phyloP scores from a whole-genome alignment of 352 stramenopile genomes.

The Phytophthora megakarya region DNA sequence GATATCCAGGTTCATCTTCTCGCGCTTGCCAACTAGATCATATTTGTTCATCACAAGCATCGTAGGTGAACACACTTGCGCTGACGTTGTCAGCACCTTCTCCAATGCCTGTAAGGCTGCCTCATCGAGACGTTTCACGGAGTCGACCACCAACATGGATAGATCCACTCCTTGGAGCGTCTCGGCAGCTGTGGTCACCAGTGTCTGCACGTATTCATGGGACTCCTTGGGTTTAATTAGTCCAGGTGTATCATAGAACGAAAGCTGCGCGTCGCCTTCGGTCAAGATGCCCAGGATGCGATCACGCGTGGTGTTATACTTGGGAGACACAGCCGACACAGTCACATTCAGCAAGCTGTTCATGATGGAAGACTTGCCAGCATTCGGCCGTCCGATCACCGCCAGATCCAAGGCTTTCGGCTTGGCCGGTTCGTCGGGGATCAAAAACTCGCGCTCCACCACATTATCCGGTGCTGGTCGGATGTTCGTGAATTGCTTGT shows the following conservation, averaged over 20 bases:
- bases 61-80: constrained; percentile 72
- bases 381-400: constrained; percentile 87
- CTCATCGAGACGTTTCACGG: constrained; percentile 84
- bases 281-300: constrained; percentile 81
- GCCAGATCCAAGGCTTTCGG: constrained; percentile 75
- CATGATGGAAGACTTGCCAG: constrained; percentile 88
- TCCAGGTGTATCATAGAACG: constrained; percentile 87
- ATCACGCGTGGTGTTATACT: constrained; percentile 90
- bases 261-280: constrained; percentile 72
- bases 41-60: constrained; percentile 91
- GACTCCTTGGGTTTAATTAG: constrained; percentile 89
- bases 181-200: constrained; percentile 79
- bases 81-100: constrained; percentile 81
- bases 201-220: constrained; percentile 80
- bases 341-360: constrained; percentile 81
- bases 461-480: constrained; percentile 63
- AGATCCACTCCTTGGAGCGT: constrained; percentile 85
- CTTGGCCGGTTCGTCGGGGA: constrained; percentile 73
- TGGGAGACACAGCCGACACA: constrained; percentile 84
- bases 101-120: constrained; percentile 74
- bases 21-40: constrained; percentile 61
- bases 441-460: constrained; percentile 70
- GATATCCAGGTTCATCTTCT: constrained; percentile 60
- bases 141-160: constrained; percentile 85
- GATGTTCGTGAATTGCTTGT: constrained; percentile 80